These are phyloP conservation scores for Leccinum ochraceum DNA, from an alignment of 768 basidiomycete genomes.

Conservation along the genomic window DNA sequence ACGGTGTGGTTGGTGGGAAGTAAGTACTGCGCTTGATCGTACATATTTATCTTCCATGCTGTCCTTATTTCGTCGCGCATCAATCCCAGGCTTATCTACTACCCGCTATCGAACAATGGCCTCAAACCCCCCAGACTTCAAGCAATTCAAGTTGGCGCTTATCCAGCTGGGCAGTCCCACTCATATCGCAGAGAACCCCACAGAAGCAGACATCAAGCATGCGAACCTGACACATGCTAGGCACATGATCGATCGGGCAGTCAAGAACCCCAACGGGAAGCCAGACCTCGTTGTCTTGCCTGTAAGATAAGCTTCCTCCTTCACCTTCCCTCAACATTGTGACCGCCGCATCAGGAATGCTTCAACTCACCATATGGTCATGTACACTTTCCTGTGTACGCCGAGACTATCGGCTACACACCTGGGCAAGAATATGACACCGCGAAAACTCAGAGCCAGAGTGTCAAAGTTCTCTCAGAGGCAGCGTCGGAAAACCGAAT, in stretches of 20 bases:
- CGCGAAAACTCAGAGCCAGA: slow-evolving; percentile 61
- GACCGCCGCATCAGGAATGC: slow-evolving; percentile 58
- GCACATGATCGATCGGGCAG: slow-evolving; percentile 77
- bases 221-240: slow-evolving; percentile 83
- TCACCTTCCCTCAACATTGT: slow-evolving; percentile 3
- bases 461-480: slow-evolving; percentile 76
- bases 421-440: slow-evolving; percentile 61
- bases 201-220: slow-evolving; percentile 50
- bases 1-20: neutral
- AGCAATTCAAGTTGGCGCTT: slow-evolving; percentile 82
- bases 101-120: slow-evolving; percentile 25
- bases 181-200: slow-evolving; percentile 29
- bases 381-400: slow-evolving; percentile 77
- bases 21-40: neutral
- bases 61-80: slow-evolving; percentile 15
- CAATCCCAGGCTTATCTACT: neutral
- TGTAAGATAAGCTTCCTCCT: slow-evolving; percentile 41
- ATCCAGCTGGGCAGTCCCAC: slow-evolving; percentile 85
- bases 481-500: slow-evolving; percentile 74
- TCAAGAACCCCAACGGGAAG: slow-evolving; percentile 43
- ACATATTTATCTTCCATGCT: slow-evolving; percentile 14
- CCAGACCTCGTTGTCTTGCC: slow-evolving; percentile 85
- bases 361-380: slow-evolving; percentile 88
- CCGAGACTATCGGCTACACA: slow-evolving; percentile 72
- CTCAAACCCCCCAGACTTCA: slow-evolving; percentile 44